phyloP scores from a whole-genome alignment of 345 rosid genomes.

The Eucalyptus cladocalyx region DNA sequence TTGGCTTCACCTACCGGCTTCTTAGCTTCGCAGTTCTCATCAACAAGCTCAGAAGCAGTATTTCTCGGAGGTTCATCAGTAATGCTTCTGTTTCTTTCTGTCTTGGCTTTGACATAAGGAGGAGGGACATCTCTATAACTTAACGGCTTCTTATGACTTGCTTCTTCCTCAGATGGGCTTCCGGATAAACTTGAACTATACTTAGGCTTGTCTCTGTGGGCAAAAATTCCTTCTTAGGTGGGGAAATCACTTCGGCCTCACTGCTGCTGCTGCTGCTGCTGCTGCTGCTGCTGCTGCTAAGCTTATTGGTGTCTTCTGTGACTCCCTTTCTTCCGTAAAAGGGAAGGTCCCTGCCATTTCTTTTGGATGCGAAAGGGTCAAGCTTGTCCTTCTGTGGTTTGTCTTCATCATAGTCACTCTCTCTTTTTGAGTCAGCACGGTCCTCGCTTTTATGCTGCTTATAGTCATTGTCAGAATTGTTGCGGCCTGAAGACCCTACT shows the following conservation, averaged over 20 bases:
- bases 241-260: constrained; percentile 7
- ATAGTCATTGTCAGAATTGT: neutral
- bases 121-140: constrained; percentile 32
- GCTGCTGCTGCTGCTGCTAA: constrained; percentile 27
- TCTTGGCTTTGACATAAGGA: constrained; percentile 23
- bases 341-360: constrained; percentile 1
- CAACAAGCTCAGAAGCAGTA: neutral
- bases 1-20: neutral
- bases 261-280: constrained; percentile 38
- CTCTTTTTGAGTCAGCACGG: neutral
- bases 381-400: neutral
- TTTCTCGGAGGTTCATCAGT: neutral
- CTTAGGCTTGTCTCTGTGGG: constrained; percentile 1
- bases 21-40: neutral
- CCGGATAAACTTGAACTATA: constrained; percentile 35
- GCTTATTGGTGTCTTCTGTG: neutral
- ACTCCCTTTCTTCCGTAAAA: neutral
- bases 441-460: neutral
- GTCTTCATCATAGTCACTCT: neutral
- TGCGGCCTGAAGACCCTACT: neutral
- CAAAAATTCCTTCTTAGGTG: constrained; percentile 2
- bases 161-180: constrained; percentile 31
- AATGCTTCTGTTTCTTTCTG: constrained; percentile 13
- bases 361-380: neutral
- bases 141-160: constrained; percentile 12